phyloP scores from a whole-genome alignment of 2,329 filamentous ascomycete genomes.

The Colletotrichum eleusines region DNA sequence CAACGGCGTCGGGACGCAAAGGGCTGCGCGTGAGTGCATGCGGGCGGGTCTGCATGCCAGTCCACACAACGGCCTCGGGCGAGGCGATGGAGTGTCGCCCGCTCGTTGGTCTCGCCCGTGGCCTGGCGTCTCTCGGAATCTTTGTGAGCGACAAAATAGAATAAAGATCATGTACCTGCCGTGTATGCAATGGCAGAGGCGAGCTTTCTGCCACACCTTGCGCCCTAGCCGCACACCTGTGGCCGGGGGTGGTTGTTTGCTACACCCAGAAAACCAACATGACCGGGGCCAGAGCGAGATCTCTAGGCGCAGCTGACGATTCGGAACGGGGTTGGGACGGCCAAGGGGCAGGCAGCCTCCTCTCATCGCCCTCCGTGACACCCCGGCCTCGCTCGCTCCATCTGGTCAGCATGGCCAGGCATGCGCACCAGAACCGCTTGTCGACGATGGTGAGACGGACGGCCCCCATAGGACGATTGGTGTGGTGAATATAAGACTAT shows the following conservation, averaged over 20 bases:
- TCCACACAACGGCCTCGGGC: constrained; percentile 19
- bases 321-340: neutral
- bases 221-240: constrained; percentile 27
- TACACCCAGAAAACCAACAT: neutral
- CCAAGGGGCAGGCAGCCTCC: neutral
- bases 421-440: neutral
- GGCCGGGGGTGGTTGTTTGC: constrained; percentile 12
- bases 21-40: neutral
- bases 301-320: neutral
- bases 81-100: neutral
- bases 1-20: constrained; percentile 22
- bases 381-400: neutral
- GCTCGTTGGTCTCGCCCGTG: constrained; percentile 23
- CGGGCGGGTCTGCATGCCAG: constrained; percentile 23
- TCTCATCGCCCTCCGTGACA: neutral
- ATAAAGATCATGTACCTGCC: neutral
- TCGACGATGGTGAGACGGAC: neutral
- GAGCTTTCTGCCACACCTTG: neutral
- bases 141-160: neutral
- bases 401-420: neutral
- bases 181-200: constrained; percentile 6
- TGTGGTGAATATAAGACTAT: neutral
- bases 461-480: neutral
- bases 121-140: constrained; percentile 18
- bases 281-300: neutral